Evolutionary conservation across 129 eudicot genomes (phyloP), one percentile per base, ranked within the genome.

Genomic region (Centella asiatica): DNA sequence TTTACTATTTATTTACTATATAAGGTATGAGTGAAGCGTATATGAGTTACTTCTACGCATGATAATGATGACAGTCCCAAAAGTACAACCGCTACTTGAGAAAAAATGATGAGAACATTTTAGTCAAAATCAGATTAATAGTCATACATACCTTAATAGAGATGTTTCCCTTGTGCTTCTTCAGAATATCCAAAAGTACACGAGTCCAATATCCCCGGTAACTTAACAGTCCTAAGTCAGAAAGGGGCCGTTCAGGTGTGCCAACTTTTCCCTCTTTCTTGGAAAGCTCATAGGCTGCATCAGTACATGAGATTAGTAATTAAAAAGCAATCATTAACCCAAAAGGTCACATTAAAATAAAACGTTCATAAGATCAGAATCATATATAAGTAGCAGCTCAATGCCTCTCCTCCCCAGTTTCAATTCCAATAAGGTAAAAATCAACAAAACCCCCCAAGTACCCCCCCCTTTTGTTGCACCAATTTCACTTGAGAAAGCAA

Each of bases 141-240:
- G n/a, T 57, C 25, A 66, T 11, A 57, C 66, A 31, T 44, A 92
- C 95, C 98, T 92, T 92, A 42, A 92, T 92, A 13, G 96, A 92
- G 44, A 92, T 92, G 72, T 87, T 92, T 66, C 96, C 95, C 79
- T 92, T 92, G 90, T 92, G 98, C 70, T 92, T 92, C 76, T 92
- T 92, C 68, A 92, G 72, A 39, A 92, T 92, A 57, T 92, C 96
- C 59, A 92, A 71, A 64, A 92, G 98, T 68, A 92, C 96, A 20
- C 95, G 79, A 23, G 95, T 92, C 98, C 98, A 92, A 74, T 92
- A 92, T 54, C 98, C 98, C 60, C 98, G 73, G 78, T 87, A 92
- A 85, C 98, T 92, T 70, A 84, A 65, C 36, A 92, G 80, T 48
- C 98, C 98, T 61, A 92, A 63, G 72, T 92, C 98, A 61, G 98